These are phyloP conservation scores for Torrubiellomyces zombiae DNA, from an alignment of 2,329 filamentous ascomycete species.

Conservation along the genomic window DNA sequence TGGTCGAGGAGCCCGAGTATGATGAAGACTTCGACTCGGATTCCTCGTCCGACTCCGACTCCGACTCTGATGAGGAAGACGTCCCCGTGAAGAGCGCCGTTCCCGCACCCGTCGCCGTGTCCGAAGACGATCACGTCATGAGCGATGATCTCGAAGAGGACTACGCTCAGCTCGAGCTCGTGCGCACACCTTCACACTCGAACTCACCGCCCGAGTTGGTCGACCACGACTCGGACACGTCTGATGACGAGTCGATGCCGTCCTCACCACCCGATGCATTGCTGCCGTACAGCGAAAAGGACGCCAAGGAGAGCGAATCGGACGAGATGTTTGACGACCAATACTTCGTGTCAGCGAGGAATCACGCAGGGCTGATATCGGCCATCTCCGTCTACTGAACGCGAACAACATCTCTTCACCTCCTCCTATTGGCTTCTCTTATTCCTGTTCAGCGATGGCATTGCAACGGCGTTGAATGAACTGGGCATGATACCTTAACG, in stretches of 20 bases:
- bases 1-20: slow-evolving; percentile 56
- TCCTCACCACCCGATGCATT: slow-evolving; percentile 46
- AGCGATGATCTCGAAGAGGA: slow-evolving; percentile 45
- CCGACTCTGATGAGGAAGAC: slow-evolving; percentile 39
- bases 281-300: slow-evolving; percentile 44
- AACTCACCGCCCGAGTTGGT: slow-evolving; percentile 54
- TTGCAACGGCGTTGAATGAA: slow-evolving; percentile 13
- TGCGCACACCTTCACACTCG: slow-evolving; percentile 50
- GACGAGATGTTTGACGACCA: slow-evolving; percentile 33
- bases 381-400: slow-evolving; percentile 39
- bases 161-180: slow-evolving; percentile 48
- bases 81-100: slow-evolving; percentile 35
- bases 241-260: slow-evolving; percentile 61
- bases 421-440: slow-evolving; percentile 4
- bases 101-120: slow-evolving; percentile 28
- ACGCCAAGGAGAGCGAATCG: slow-evolving; percentile 23
- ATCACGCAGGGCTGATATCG: slow-evolving; percentile 32
- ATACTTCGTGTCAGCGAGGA: slow-evolving; percentile 36
- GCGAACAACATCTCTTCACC: slow-evolving; percentile 1
- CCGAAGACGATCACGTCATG: slow-evolving; percentile 19
- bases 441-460: slow-evolving; percentile 11
- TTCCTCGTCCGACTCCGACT: slow-evolving; percentile 24
- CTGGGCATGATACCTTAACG: slow-evolving; percentile 13
- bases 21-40: slow-evolving; percentile 50
- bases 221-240: slow-evolving; percentile 53